Conservation (phyloP, 176 grass and related monocot species). For the Microstegium vimineum region DNA sequence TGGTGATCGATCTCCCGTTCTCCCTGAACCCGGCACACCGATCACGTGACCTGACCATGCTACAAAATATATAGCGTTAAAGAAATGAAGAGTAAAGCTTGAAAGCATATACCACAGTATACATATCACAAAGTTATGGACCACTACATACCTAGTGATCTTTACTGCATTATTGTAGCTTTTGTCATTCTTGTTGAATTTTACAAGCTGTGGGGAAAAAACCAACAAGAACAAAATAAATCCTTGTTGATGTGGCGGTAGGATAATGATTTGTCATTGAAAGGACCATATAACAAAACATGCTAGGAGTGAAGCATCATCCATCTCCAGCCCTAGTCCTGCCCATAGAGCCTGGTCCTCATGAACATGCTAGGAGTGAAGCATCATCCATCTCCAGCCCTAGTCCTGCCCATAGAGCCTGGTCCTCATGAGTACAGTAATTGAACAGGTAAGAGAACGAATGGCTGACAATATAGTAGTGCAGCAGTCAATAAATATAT, state of each 20-base stretch:
- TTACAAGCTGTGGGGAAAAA: not conserved
- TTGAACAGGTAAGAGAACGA: not conserved
- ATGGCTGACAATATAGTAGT: not conserved
- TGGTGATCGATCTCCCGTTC: not conserved
- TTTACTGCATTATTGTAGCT: not conserved
- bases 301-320: not conserved
- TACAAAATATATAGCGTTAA: too few species aligned
- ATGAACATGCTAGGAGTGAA: not conserved
- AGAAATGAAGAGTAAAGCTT: too few species aligned
- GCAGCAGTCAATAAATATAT: not conserved
- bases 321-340: not conserved
- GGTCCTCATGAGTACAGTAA: slow-evolving; percentile 8
- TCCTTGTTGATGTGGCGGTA: not conserved
- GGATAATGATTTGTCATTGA: not conserved
- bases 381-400: not conserved
- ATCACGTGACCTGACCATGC: too few species aligned
- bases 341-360: not conserved
- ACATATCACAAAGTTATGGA: not conserved
- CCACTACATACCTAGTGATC: not conserved
- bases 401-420: not conserved
- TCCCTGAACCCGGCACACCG: not conserved
- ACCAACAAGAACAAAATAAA: not conserved
- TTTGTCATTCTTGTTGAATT: not conserved
- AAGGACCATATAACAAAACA: not conserved
- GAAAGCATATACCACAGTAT: not conserved